Base-by-base conservation (phyloP, 2,329 filamentous ascomycete genomes). In the Trichoderma semiorbis region DNA sequence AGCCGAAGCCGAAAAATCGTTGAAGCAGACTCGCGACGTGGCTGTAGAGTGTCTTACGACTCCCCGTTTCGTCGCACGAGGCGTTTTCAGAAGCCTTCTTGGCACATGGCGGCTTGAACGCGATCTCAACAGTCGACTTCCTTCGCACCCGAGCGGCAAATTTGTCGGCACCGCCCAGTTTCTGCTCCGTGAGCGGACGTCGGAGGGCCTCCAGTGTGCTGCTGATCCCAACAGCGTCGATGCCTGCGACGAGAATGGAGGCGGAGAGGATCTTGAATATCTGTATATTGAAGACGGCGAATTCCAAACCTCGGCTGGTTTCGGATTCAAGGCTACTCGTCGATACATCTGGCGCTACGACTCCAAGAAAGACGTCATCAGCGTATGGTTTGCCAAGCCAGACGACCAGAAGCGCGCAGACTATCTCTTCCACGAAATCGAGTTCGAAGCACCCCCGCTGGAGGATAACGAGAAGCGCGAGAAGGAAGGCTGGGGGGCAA, bases 281-380 rank as follows among this genome's bases (percentile, higher is more conserved):
- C 83, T 93, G 3, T 93, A 93, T 78, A 81, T 91, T 55, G 90
- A 92, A 76, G 86, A 91, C 70, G 91, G 92, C 4, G 86, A 87
- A 5, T 92, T 93, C 77, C 86, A 81, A 28, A 88, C 89, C 5
- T 81, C 85, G 2, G 84, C 83, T 32, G 88, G 88, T 0, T 81
- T 89, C 61, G 81, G 82, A 0, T 91, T 93, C 79, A 84, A 83
- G 18, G 90, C 90, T 0, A 89, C 85, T 12, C 83, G 90, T 26
- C 87, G 92, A 12, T 95, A 95, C 76, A 85, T 93, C 1, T 94
- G 92, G 84, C 87, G 92, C 0, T 94, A 94, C 76, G 84, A 88
- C 58, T 89, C 91, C 74, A 75, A 71, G 11, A 82, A 77, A 1
- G 91, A 94, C 76, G 80, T 79, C 32, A 82, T 95, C 26, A 92